Percentiles rank a stretch among this genome's conserved stretches.
Evolutionary conservation across 2,329 filamentous ascomycete species (phyloP).

Genomic region (Penicillium sclerotigenum): DNA sequence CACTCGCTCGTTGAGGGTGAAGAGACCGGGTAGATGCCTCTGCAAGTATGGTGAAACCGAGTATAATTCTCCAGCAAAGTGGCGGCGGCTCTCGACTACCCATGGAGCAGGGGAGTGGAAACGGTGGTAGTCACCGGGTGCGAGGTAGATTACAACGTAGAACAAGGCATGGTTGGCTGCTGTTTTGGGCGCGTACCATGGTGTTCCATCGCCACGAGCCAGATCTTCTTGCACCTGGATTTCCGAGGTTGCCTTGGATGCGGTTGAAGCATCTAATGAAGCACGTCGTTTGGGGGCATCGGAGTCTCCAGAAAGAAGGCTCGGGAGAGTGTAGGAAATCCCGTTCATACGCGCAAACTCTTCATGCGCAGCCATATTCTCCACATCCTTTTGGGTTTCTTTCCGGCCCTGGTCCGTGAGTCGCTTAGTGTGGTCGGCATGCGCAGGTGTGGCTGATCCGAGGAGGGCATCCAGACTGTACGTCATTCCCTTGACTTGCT

Average conservation of each 20-base stretch:
- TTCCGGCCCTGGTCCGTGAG: slow-evolving; percentile 34
- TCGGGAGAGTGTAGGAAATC: slow-evolving; percentile 89
- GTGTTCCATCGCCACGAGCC: slow-evolving; percentile 60
- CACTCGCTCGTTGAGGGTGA: slow-evolving; percentile 94
- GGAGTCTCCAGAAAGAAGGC: slow-evolving; percentile 70
- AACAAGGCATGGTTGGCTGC: slow-evolving; percentile 68
- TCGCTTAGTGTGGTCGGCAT: slow-evolving; percentile 39
- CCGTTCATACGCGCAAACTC: slow-evolving; percentile 94
- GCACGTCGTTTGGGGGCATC: slow-evolving; percentile 47
- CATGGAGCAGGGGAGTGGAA: slow-evolving; percentile 95
- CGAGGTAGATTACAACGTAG: slow-evolving; percentile 93
- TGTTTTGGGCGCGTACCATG: slow-evolving; percentile 69
- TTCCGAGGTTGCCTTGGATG: slow-evolving; percentile 67
- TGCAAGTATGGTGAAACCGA: slow-evolving; percentile 94
- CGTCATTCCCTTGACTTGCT: slow-evolving; percentile 98
- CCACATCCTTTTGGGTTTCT: slow-evolving; percentile 47
- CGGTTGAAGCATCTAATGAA: slow-evolving; percentile 70
- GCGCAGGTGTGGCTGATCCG: slow-evolving; percentile 56
- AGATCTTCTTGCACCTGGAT: slow-evolving; percentile 81
- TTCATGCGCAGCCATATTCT: slow-evolving; percentile 74
- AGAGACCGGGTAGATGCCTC: slow-evolving; percentile 85
- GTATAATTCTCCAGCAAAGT: slow-evolving; percentile 95
- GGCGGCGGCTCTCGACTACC: slow-evolving; percentile 91
- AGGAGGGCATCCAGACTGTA: slow-evolving; percentile 93
- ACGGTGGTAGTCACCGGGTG: slow-evolving; percentile 95